Evolutionary conservation across 192 early-diverging fungal species (phyloP).

Genomic region (Allomyces macrogynus): DNA sequence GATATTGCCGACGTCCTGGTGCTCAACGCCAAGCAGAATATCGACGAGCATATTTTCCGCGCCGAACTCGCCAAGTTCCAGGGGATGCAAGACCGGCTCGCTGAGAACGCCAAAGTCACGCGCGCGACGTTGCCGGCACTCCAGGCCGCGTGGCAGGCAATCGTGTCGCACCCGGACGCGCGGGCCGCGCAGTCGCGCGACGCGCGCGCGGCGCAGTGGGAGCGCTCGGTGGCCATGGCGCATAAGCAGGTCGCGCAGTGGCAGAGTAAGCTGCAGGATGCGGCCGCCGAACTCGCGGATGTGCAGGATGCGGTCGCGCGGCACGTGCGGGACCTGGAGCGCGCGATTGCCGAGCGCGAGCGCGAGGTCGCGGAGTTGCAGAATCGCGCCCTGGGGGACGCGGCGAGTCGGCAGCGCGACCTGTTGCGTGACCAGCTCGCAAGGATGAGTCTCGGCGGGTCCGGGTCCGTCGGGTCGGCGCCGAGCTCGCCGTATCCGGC

Average conservation of each 20-base stretch:
- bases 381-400: background rate
- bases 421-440: background rate
- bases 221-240: background rate
- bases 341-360: no score
- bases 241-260: background rate
- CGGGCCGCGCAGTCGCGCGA: background rate
- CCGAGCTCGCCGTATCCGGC: background rate
- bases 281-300: background rate
- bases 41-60: conserved; percentile 1
- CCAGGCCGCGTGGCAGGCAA: background rate
- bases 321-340: no score
- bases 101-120: background rate
- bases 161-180: background rate
- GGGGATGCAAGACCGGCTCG: background rate
- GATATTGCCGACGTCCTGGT: background rate
- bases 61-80: background rate
- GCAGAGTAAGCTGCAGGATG: background rate
- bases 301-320: background rate
- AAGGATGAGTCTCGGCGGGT: background rate
- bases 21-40: conserved; percentile 1
- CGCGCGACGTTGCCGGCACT: background rate
- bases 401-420: background rate
- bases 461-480: background rate
- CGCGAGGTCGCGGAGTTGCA: background rate
- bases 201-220: background rate